Percentiles rank a stretch among this genome's conserved stretches.
Conservation (phyloP, 768 basidiomycete species). For the Artomyces pyxidatus region DNA sequence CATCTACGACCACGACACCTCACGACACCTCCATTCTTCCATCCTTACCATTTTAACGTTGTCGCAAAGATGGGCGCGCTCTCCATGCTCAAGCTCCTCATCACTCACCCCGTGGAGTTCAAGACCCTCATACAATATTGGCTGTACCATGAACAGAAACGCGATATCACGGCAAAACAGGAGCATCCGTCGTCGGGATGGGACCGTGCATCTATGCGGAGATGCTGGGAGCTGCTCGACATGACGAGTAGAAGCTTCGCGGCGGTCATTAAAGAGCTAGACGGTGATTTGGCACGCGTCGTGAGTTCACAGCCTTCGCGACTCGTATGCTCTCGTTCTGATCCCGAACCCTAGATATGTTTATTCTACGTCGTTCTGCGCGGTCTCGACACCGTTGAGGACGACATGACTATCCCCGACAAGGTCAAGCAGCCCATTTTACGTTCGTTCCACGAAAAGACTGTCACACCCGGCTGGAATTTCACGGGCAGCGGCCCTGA, state of each 20-base stretch:
- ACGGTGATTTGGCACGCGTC: conserved; percentile 87
- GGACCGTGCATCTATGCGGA: conserved; percentile 78
- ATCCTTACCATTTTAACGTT: not conserved
- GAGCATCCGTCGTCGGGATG: conserved; percentile 81
- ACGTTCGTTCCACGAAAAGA: conserved; percentile 72
- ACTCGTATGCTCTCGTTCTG: not conserved
- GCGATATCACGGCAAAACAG: conserved; percentile 69
- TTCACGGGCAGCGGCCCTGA: conserved; percentile 75
- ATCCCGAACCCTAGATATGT: conserved; percentile 53
- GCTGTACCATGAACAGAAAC: conserved; percentile 71
- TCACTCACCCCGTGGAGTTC: conserved; percentile 81
- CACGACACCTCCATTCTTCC: not conserved
- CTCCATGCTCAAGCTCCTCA: conserved; percentile 56
- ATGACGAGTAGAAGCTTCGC: conserved; percentile 84
- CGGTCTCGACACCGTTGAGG: conserved; percentile 94
- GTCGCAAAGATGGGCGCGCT: conserved; percentile 41
- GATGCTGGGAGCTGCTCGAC: conserved; percentile 89
- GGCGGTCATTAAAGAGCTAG: conserved; percentile 91
- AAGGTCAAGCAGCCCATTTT: conserved; percentile 80
- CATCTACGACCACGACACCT: no score
- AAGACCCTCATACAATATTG: conserved; percentile 76
- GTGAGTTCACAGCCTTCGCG: conserved; percentile 39
- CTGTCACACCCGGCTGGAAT: conserved; percentile 78
- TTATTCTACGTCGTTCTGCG: conserved; percentile 93
- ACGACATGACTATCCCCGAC: conserved; percentile 94